Conservation (phyloP, 1,284 basidiomycete genomes). For the Puccinia coronata region DNA sequence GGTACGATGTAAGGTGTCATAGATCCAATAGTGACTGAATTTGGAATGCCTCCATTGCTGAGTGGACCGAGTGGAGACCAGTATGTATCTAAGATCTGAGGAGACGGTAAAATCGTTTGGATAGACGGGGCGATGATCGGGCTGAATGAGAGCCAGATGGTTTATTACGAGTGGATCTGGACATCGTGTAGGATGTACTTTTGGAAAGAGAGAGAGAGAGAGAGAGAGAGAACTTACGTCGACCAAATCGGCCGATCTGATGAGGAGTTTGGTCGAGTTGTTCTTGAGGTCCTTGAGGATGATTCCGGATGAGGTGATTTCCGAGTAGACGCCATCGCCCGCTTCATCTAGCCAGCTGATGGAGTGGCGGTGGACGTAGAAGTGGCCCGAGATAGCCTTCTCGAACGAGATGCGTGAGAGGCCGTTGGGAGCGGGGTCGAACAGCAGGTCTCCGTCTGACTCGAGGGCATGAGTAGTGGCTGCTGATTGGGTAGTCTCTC, state of each 20-base stretch:
- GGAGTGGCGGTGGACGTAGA: slow-evolving; percentile 33
- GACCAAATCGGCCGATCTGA: slow-evolving; percentile 66
- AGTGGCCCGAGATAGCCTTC: slow-evolving; percentile 23
- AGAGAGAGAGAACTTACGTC: slow-evolving; percentile 63
- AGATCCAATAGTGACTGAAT: slow-evolving; percentile 84
- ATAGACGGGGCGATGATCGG: slow-evolving; percentile 64
- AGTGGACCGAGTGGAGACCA: slow-evolving; percentile 71
- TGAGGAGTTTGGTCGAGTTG: slow-evolving; percentile 68
- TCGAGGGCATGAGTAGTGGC: too few relatives aligned
- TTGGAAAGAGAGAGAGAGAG: background rate
- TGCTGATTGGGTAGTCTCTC: too few relatives aligned
- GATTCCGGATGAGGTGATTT: slow-evolving; percentile 63
- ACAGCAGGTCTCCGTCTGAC: too few relatives aligned
- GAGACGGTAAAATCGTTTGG: slow-evolving; percentile 75
- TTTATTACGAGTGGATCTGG: too few relatives aligned
- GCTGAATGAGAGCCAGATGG: slow-evolving; percentile 63
- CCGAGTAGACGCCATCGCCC: slow-evolving; percentile 84
- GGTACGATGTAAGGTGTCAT: slow-evolving; percentile 66
- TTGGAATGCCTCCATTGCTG: slow-evolving; percentile 90
- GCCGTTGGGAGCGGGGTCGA: background rate
- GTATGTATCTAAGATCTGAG: slow-evolving; percentile 79
- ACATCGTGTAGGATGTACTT: slow-evolving; percentile 32
- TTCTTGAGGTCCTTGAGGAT: slow-evolving; percentile 77
- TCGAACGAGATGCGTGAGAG: background rate
- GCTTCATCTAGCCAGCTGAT: slow-evolving; percentile 62